phyloP scores from a whole-genome alignment of 2,329 filamentous ascomycete species.

The Chaetomium olivaceum region DNA sequence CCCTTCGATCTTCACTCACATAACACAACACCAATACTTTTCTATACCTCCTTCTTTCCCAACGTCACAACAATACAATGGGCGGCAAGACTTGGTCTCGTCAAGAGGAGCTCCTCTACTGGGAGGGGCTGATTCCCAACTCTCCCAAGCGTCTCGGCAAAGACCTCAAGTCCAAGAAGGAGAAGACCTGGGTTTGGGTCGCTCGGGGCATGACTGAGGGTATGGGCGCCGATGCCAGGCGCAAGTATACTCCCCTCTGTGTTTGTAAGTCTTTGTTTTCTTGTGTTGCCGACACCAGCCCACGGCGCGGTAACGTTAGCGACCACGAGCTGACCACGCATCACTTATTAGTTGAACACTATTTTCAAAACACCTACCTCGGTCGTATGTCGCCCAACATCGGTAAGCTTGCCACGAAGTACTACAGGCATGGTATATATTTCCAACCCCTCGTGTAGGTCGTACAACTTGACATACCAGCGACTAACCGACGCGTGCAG shows the following conservation, averaged over 20 bases:
- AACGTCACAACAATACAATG: conserved; percentile 35
- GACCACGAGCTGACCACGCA: background rate
- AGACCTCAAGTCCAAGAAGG: conserved; percentile 18
- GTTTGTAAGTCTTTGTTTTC: conserved; percentile 35
- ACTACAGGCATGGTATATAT: conserved; percentile 15
- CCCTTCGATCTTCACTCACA: background rate
- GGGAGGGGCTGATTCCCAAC: conserved; percentile 39
- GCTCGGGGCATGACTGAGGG: conserved; percentile 26
- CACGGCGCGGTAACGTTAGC: background rate
- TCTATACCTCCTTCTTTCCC: background rate
- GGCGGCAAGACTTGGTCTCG: conserved; percentile 53
- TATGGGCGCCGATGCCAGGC: conserved; percentile 30
- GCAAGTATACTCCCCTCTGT: conserved; percentile 35
- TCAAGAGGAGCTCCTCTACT: conserved; percentile 53
- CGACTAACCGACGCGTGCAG: conserved; percentile 10
- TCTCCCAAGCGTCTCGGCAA: conserved; percentile 34
- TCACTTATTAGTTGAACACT: conserved; percentile 38
- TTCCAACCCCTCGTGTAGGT: background rate
- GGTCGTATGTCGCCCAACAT: conserved; percentile 32
- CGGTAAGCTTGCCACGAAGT: conserved; percentile 3
- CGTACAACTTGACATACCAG: background rate
- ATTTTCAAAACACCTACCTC: conserved; percentile 36
- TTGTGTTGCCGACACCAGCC: background rate
- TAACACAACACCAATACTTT: background rate
- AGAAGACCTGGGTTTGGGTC: conserved; percentile 31